Base-by-base conservation (phyloP, 805 yeast genomes). In the Kregervanrija fluxuum region DNA sequence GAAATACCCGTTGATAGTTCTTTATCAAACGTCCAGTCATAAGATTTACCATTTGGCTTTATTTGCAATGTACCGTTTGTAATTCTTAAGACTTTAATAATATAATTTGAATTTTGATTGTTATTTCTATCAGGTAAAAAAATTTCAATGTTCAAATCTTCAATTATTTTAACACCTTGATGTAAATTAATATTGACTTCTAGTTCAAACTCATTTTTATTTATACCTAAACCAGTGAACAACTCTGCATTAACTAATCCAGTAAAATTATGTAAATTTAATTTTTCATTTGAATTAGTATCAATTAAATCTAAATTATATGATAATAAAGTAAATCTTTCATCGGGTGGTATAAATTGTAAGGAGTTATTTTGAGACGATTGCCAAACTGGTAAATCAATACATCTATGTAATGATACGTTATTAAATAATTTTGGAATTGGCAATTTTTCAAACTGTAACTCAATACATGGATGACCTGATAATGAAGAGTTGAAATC, bases 271-370 rank as follows among this genome's bases (percentile, higher is more conserved):
- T 64, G 52, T 13, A 52, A 42, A 30, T 53, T 54, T 6, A 38
- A 42, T 17, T 52, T 36, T 42, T 32, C 37, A 14, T 51, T 45
- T 12, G 37, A 37, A 33, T 31, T 51, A 38, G 48, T 49, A 30
- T 64, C 63, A 13, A 61, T 50, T 13, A 82, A 55, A 50, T 84
- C 85, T 30, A 85, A 60, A 5, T 74, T 69, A 61, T 90, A 90
- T 9, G 75, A 62, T 73, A 82, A 74, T 16, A 90, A 58, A 3
- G 71, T 68, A 35, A 79, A 77, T 47, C 68, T 73, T 6, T 95
- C 97, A 62, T 91, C 96, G 0, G 98, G 95, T 5, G 98, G 99
- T 14, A 85, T 72, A 55, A 91, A 87, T 13, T 79, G 69, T 31
- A 89, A 57, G 0, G 64, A 50, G 1, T 79, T 80, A 1, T 74